Evolutionary conservation across 345 rosid genomes (phyloP).

Genomic region (Microthlaspi erraticum): DNA sequence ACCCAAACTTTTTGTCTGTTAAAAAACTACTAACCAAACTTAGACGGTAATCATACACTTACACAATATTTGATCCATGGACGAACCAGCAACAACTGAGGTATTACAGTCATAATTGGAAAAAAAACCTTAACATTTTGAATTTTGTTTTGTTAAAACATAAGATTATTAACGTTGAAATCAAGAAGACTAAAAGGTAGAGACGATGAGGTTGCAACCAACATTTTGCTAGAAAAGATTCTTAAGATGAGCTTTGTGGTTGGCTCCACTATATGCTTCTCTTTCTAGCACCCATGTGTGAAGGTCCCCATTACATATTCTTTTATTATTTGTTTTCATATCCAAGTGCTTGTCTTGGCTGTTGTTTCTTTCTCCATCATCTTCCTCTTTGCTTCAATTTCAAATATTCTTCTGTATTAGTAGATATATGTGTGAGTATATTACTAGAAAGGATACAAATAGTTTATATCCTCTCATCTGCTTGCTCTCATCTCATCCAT

Average conservation of each 20-base stretch:
- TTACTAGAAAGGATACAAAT: slow-evolving; percentile 30
- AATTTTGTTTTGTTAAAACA: neutral
- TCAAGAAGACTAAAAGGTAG: slow-evolving; percentile 27
- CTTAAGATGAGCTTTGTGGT: slow-evolving; percentile 51
- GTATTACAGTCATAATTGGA: neutral
- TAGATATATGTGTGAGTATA: slow-evolving; percentile 29
- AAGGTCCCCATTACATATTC: slow-evolving; percentile 74
- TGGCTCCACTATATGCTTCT: slow-evolving; percentile 61
- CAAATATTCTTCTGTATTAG: slow-evolving; percentile 24
- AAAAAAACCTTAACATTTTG: neutral
- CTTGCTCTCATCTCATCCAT: slow-evolving; percentile 37
- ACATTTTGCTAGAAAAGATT: slow-evolving; percentile 50
- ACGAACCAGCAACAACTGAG: slow-evolving; percentile 18
- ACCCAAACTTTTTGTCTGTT: slow-evolving; percentile 28
- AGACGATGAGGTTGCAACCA: slow-evolving; percentile 59
- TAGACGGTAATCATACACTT: slow-evolving; percentile 10
- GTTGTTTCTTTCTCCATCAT: slow-evolving; percentile 58
- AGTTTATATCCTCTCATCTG: slow-evolving; percentile 37
- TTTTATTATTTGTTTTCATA: slow-evolving; percentile 38
- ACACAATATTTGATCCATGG: neutral
- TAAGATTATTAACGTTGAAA: slow-evolving; percentile 25
- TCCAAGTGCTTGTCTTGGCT: slow-evolving; percentile 63
- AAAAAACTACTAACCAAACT: slow-evolving; percentile 9
- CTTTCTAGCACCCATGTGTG: slow-evolving; percentile 76
- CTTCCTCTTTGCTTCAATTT: slow-evolving; percentile 38